phyloP scores from a whole-genome alignment of 805 yeast species.

The Candida wancherniae region DNA sequence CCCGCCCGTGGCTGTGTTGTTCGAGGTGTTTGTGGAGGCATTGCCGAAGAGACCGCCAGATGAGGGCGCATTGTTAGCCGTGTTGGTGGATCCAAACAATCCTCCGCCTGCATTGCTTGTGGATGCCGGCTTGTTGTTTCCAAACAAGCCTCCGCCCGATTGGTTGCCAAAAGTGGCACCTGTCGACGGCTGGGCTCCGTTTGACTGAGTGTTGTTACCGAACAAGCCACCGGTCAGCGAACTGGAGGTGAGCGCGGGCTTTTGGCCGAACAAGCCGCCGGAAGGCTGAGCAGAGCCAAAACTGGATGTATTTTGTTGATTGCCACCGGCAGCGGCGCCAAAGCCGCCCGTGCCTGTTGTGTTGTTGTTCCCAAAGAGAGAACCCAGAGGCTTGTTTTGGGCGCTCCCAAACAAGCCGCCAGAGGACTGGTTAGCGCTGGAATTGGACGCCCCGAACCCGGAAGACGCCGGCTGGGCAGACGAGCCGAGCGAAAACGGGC shows the following conservation, averaged over 20 bases:
- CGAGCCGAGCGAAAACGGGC: conserved; percentile 11
- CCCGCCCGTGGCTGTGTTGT: too few species aligned
- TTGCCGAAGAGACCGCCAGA: conserved; percentile 33
- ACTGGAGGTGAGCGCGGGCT: conserved; percentile 4
- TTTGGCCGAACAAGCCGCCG: conserved; percentile 11
- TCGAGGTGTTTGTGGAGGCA: conserved; percentile 12
- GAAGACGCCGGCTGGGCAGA: conserved; percentile 3
- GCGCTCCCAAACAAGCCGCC: conserved; percentile 10
- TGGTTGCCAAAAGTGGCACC: conserved; percentile 5
- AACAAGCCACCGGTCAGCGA: conserved; percentile 25
- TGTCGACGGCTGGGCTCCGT: conserved; percentile 1
- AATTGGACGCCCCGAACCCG: conserved; percentile 4
- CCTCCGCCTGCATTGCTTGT: conserved; percentile 31
- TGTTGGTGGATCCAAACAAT: conserved; percentile 11
- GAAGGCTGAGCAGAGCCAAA: too few species aligned
- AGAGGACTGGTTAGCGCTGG: too few species aligned
- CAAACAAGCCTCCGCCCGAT: conserved; percentile 21
- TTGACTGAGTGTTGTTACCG: conserved; percentile 16
- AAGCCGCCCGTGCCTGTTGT: conserved; percentile 1
- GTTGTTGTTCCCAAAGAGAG: too few species aligned
- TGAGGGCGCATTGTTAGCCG: conserved; percentile 10
- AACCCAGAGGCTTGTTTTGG: conserved; percentile 10
- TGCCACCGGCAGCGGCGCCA: conserved; percentile 1
- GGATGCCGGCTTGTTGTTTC: conserved; percentile 17
- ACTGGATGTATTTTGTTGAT: neutral